A percentile compares a stretch with the other conserved stretches of the same genome.
phyloP scores from a whole-genome alignment of 2,329 filamentous ascomycete genomes.

The Allantophomopsis cytisporea region DNA sequence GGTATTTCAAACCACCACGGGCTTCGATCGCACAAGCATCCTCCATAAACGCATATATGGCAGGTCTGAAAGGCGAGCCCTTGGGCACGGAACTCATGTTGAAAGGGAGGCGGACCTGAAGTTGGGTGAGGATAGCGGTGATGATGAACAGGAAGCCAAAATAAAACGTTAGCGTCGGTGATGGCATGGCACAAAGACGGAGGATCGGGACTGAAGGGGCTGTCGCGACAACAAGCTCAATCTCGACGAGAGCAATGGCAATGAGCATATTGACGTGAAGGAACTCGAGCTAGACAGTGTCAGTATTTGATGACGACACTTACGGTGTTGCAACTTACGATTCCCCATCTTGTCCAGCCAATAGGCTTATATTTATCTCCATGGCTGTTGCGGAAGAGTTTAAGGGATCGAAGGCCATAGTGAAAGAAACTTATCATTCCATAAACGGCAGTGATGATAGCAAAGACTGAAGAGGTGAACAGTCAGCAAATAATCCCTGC shows the following conservation, averaged over 20 bases:
- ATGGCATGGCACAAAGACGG: slow-evolving; percentile 13
- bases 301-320: not conserved
- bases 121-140: slow-evolving; percentile 9
- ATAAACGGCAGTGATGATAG: slow-evolving; percentile 12
- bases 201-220: slow-evolving; percentile 10
- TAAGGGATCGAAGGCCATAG: slow-evolving; percentile 11
- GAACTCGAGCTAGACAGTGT: slow-evolving; percentile 9
- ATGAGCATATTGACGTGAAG: slow-evolving; percentile 13
- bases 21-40: slow-evolving; percentile 13
- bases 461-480: slow-evolving; percentile 8
- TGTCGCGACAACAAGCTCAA: slow-evolving; percentile 12
- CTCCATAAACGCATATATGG: slow-evolving; percentile 10
- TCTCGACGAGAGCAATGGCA: slow-evolving; percentile 10
- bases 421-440: slow-evolving; percentile 14
- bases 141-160: slow-evolving; percentile 10
- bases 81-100: slow-evolving; percentile 16
- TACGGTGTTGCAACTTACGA: slow-evolving; percentile 5
- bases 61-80: slow-evolving; percentile 10
- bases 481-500: not conserved
- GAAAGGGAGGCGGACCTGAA: slow-evolving; percentile 9
- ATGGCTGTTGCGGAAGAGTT: slow-evolving; percentile 8
- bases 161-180: slow-evolving; percentile 13
- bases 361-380: slow-evolving; percentile 11
- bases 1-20: slow-evolving; percentile 11
- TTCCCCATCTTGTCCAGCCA: slow-evolving; percentile 15